Evolutionary conservation across 176 grass and related monocot species (phyloP).

Genomic region (Ampelocalamus luodianensis): DNA sequence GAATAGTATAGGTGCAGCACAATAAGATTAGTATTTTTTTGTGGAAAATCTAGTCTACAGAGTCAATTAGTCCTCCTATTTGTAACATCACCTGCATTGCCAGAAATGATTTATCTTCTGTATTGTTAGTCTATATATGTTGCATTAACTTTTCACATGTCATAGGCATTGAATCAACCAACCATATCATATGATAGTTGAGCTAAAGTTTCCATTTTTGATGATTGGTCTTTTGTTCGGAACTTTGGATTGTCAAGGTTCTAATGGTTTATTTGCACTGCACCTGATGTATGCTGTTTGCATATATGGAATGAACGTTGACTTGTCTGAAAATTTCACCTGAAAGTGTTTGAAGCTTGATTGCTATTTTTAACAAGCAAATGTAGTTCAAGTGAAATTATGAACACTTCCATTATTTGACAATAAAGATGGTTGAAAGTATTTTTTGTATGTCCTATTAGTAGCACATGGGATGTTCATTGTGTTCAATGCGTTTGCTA

Average conservation of each 20-base stretch:
- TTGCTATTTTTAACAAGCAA: background rate
- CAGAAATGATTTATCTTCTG: background rate
- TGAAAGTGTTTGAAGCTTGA: background rate
- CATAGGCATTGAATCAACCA: background rate
- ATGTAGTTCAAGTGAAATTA: background rate
- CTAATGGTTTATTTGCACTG: background rate
- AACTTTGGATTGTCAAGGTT: background rate
- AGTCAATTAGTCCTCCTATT: background rate
- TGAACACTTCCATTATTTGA: background rate
- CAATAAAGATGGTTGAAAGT: background rate
- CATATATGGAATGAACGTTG: background rate
- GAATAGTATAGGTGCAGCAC: background rate
- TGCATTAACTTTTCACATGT: background rate
- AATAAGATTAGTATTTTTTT: background rate
- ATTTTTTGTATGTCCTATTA: background rate
- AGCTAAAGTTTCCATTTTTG: background rate
- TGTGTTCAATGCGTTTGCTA: background rate
- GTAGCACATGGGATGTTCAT: background rate
- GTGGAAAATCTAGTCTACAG: background rate
- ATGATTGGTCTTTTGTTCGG: background rate
- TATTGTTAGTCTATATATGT: background rate
- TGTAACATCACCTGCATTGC: background rate
- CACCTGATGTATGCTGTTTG: background rate
- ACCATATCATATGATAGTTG: background rate
- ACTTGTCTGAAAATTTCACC: background rate